Percentiles rank a stretch among this genome's conserved stretches.
These are phyloP conservation scores for Suillus luteus DNA, from an alignment of 768 basidiomycete genomes.

Conservation along the genomic window DNA sequence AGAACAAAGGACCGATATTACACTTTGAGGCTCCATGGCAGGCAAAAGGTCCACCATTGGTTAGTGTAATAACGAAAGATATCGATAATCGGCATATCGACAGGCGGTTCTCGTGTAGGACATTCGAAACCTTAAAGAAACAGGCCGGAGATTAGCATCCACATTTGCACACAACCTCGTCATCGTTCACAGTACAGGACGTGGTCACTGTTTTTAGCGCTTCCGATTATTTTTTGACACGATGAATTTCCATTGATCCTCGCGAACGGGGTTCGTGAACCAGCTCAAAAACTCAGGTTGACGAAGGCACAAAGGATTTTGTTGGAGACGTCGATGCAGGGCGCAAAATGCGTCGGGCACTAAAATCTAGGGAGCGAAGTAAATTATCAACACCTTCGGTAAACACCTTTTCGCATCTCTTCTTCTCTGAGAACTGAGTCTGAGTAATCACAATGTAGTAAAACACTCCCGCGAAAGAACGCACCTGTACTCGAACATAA, in stretches of 20 bases:
- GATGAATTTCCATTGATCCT: background rate
- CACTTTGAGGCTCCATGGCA: background rate
- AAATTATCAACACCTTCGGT: constrained; percentile 43
- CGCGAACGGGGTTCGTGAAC: background rate
- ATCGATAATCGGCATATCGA: no score
- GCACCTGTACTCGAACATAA: constrained; percentile 96
- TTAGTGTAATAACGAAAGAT: background rate
- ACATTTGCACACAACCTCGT: background rate
- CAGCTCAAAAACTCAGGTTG: background rate
- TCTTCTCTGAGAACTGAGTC: constrained; percentile 55
- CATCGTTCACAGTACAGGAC: background rate
- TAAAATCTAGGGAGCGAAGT: no score
- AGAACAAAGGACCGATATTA: background rate
- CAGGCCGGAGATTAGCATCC: background rate
- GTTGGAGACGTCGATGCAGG: background rate
- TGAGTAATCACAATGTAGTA: constrained; percentile 11
- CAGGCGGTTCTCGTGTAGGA: background rate
- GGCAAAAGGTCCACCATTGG: background rate
- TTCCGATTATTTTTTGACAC: background rate
- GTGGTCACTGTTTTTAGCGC: background rate
- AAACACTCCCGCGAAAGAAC: constrained; percentile 26
- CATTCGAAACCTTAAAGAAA: background rate
- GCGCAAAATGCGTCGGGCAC: background rate
- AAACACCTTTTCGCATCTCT: constrained; percentile 66
- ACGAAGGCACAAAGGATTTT: background rate